These are phyloP conservation scores for Sclerotinia spermophila DNA, from an alignment of 2,329 filamentous ascomycete species.

Conservation along the genomic window DNA sequence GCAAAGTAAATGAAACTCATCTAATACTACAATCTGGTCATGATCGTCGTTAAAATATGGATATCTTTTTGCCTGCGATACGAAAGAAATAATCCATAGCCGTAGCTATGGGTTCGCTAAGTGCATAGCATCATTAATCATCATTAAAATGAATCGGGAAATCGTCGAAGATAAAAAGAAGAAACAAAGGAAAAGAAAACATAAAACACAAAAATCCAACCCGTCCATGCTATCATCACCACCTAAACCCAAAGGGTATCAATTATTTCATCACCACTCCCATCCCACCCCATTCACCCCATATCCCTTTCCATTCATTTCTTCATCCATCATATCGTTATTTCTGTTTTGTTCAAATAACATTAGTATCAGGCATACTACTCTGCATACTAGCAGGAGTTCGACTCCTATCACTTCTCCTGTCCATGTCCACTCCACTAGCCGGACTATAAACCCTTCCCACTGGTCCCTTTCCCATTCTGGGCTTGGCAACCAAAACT, in stretches of 20 bases:
- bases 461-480: conserved; percentile 26
- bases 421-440: conserved; percentile 19
- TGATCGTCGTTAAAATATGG: conserved; percentile 17
- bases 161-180: neutral
- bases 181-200: neutral
- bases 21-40: conserved; percentile 11
- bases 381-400: conserved; percentile 34
- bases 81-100: neutral
- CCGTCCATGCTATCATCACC: neutral
- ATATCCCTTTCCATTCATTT: neutral
- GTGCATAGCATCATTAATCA: conserved; percentile 10
- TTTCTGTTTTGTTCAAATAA: conserved; percentile 25
- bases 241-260: conserved; percentile 10
- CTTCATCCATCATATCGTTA: neutral
- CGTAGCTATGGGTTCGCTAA: neutral
- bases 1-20: conserved; percentile 2
- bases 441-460: conserved; percentile 30
- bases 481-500: conserved; percentile 68
- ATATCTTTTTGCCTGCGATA: conserved; percentile 6
- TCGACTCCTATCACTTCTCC: conserved; percentile 23
- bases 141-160: conserved; percentile 9
- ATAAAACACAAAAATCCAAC: conserved; percentile 7
- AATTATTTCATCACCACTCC: neutral
- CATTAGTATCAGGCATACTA: conserved; percentile 33
- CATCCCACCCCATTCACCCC: neutral